phyloP scores from a whole-genome alignment of 176 grass and related monocot genomes.

The Areca catechu region DNA sequence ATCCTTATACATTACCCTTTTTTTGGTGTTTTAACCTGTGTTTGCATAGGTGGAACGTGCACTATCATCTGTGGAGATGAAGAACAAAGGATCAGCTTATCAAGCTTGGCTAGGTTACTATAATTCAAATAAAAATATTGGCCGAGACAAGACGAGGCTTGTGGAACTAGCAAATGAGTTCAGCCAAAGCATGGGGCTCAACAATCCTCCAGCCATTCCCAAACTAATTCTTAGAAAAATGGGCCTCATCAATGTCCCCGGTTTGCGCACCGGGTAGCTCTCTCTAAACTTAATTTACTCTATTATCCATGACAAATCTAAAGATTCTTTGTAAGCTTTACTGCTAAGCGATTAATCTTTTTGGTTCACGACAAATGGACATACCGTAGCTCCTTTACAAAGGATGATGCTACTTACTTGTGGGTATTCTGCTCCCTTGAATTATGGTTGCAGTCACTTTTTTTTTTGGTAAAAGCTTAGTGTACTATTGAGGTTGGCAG shows the following conservation, averaged over 20 bases:
- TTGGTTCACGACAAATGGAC: no score
- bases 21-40: no score
- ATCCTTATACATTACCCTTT: no score
- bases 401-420: no score
- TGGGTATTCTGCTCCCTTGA: no score
- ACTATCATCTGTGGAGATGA: slow-evolving; percentile 43
- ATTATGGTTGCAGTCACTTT: no score
- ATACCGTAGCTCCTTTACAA: no score
- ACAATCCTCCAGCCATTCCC: slow-evolving; percentile 52
- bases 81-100: slow-evolving; percentile 71
- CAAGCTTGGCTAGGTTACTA: slow-evolving; percentile 97
- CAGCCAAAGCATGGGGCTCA: slow-evolving; percentile 79
- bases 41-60: slow-evolving; percentile 14
- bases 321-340: no score
- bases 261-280: slow-evolving; percentile 31
- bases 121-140: slow-evolving; percentile 53
- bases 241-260: slow-evolving; percentile 62
- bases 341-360: no score
- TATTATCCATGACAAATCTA: no score
- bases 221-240: slow-evolving; percentile 72
- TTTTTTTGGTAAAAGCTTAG: no score
- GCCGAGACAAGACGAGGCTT: slow-evolving; percentile 57
- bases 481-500: no score
- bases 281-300: background rate
- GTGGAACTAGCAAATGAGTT: slow-evolving; percentile 73